Evolutionary conservation across 2,329 filamentous ascomycete species (phyloP), one percentile per base, ranked within the genome.

Genomic region (Proliferodiscus dingleyae): DNA sequence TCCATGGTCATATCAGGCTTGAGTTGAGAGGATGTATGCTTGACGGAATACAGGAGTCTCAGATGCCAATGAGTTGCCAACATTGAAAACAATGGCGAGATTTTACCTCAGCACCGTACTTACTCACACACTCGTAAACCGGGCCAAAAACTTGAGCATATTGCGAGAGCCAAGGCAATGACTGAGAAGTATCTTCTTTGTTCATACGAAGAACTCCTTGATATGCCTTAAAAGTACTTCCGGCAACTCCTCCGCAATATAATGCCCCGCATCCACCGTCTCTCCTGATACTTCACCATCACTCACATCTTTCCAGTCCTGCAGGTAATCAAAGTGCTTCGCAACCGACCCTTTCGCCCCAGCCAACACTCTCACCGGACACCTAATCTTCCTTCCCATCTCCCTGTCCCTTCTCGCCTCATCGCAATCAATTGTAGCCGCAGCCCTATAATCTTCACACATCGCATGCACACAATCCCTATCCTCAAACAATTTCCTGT

Each of bases 401-500:
- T 63, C 55, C 39, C 71, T 47, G 56, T 80, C 75, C 16, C 63
- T 59, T 46, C 67, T 66, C 32, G 74, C 67, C 55, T 73, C 69
- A 2, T 76, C 71, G 4, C 80, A 55, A 58, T 81, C 78, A 19
- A 76, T 54, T 0, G 68, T 72, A 11, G 72, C 73, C 4, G 67
- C 68, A 1, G 77, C 77, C 9, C 74, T 64, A 49, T 81, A 81
- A 52, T 81, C 77, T 50, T 80, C 69, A 49, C 75, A 78, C 64
- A 71, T 74, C 0, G 68, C 68, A 47, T 71, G 68, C 9, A 80
- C 66, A 0, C 67, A 61, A 0, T 60, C 64, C 2, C 61, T 56
- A 36, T 77, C 67, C 4, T 11, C 24, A 23, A 59, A 52, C 26
- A 55, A 45, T 8, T n/a, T 9, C 37, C 50, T 45, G 52, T 60